Evolutionary conservation across 2,329 filamentous ascomycete genomes (phyloP), one percentile per base, ranked within the genome.

Genomic region (Ophiocordyceps australis): DNA sequence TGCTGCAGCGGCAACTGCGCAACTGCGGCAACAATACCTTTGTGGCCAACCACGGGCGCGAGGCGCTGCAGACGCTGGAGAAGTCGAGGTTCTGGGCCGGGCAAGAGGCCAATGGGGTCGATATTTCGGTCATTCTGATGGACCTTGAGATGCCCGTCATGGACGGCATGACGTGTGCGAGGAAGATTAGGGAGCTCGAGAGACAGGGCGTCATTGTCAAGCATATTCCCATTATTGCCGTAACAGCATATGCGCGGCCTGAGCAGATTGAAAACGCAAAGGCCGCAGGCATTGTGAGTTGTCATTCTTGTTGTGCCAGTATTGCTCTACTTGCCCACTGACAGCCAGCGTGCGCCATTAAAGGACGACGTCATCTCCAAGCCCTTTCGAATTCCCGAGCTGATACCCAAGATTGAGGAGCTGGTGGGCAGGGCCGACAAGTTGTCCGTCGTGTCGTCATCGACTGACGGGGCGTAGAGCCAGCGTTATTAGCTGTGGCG

Each of bases 71-170:
- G 25, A 56, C 61, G 23, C 41, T 75, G 18, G 53, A 62, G 31
- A 55, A 50, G 25, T 71, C 67, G 7, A 53, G 56, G 5, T 71
- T 65, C 40, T 71, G 67, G 67, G 41, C 44, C 14, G 58, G 58
- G 10, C 49, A 57, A 7, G 56, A 59, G 32, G 31, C 45, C 11
- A 47, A 54, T 10, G 59, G 59, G 3, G 47, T 58, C 7, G 60
- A 70, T 24, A 59, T 79, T 14, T 68, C 69, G 7, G 59, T 82
- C 23, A 72, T 85, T 9, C 47, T 85, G 5, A 82, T 85, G 77
- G 79, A 85, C 41, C 58, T 82, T 24, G 77, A 83, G 40, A 85
- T 85, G 78, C 78, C 78, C 2, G 62, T 82, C 22, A 83, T 83
- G 78, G 76, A 85, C 38, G 79, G 79, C 19, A 66, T 79, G 46